These are phyloP conservation scores for Serendipita indica DNA, from an alignment of 768 basidiomycete species.

Conservation along the genomic window DNA sequence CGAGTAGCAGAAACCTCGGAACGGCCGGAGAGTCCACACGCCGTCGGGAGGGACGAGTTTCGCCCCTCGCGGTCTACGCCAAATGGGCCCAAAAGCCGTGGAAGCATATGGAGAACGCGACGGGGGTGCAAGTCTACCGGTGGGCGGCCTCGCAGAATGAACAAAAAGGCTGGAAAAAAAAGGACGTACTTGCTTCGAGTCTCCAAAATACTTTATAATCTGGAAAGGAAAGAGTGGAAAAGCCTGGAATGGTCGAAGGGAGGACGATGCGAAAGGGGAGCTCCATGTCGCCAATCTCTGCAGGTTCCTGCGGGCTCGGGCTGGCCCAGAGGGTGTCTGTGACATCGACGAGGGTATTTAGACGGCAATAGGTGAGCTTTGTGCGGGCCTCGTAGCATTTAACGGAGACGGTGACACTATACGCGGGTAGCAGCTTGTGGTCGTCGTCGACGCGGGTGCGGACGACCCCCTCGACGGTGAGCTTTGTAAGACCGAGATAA, in stretches of 20 bases:
- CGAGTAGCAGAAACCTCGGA: conserved; percentile 1
- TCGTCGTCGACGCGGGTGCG: conserved; percentile 58
- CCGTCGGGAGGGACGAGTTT: too few species aligned
- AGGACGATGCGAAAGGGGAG: conserved; percentile 56
- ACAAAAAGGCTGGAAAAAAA: conserved; percentile 13
- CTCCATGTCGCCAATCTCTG: conserved; percentile 48
- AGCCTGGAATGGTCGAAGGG: conserved; percentile 42
- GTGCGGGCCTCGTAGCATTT: conserved; percentile 71
- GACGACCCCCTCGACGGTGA: conserved; percentile 69
- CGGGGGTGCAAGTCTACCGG: too few species aligned
- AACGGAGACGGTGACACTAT: conserved; percentile 54
- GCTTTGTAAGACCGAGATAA: conserved; percentile 65
- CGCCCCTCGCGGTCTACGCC: too few species aligned
- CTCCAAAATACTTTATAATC: conserved; percentile 73
- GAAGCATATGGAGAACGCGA: too few species aligned
- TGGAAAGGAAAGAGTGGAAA: conserved; percentile 56
- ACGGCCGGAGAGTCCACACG: not conserved
- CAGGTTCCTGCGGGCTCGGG: conserved; percentile 37
- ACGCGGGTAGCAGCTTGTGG: conserved; percentile 48
- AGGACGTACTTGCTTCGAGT: conserved; percentile 56
- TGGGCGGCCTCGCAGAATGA: not conserved
- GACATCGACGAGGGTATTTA: conserved; percentile 55
- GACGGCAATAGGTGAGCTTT: conserved; percentile 23
- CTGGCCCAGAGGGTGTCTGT: conserved; percentile 56
- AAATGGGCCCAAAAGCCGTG: too few species aligned